Evolutionary conservation across 78 protist species (phyloP), one percentile per base, ranked within the genome.

Genomic region (Speleostelium caveatum): DNA sequence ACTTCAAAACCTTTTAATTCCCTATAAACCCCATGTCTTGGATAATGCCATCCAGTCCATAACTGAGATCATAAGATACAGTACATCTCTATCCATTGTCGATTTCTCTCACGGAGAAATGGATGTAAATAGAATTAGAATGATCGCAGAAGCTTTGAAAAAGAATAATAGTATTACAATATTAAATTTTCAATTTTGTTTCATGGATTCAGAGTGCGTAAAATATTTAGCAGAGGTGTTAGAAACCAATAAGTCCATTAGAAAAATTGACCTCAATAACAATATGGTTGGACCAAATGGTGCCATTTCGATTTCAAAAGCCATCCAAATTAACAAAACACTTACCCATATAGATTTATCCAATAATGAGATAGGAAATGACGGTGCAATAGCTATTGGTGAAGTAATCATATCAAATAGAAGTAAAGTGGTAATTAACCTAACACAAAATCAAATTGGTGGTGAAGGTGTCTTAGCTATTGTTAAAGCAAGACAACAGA

Each of bases 391-490:
- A 17, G 49, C 60, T 7, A 83, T 83, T 24, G 71, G 58, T 38
- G 67, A 83, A 3, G 65, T 83, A 3, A 42, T 83, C 28, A 63
- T 33, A 32, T 17, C 49, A 10, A 76, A 39, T 22, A 83, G 56
- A 38, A 71, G 80, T 26, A 53, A 60, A 16, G 79, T 69, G 3
- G 69, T 69, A 59, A 19, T 83, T 3, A 60, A 83, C 45, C 41
- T 83, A 21, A 10, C 91, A 4, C 14, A 16, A 14, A 83, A 83
- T 22, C 77, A 69, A 12, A 83, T 83, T 8, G 79, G 72, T 33
- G 59, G 68, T 12, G 91, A 83, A 21, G 65, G 91, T 83, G 68
- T 83, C 16, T n/a, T 69, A 0, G 91, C 91, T 32, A 67, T 83
- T 0, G 51, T 69, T 12, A 83, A 83, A 60, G 77, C 91, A 6